These are phyloP conservation scores for Helenozyma rhizophorensis DNA, from an alignment of 805 yeast genomes.

Conservation along the genomic window DNA sequence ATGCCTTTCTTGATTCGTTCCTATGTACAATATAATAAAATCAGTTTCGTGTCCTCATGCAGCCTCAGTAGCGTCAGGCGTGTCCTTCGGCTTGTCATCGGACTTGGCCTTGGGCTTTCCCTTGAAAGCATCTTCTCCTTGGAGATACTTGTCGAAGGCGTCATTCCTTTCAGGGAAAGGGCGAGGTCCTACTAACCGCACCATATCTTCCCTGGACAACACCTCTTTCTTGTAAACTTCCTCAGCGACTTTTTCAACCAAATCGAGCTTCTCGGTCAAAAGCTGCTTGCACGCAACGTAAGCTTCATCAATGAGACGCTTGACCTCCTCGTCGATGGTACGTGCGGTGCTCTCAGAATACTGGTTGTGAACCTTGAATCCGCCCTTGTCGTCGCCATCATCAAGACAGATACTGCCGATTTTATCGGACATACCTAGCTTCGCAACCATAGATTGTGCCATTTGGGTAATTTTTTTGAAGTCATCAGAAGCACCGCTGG, in stretches of 20 bases:
- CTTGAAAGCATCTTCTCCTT: constrained; percentile 40
- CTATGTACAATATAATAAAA: too few relatives aligned
- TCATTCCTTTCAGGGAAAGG: constrained; percentile 78
- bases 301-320: constrained; percentile 70
- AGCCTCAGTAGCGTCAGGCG: too few relatives aligned
- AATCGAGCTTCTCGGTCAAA: constrained; percentile 52
- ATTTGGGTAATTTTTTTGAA: constrained; percentile 92
- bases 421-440: constrained; percentile 84
- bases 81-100: neutral
- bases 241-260: constrained; percentile 70
- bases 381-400: constrained; percentile 51
- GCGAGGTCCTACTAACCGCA: constrained; percentile 68
- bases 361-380: constrained; percentile 65
- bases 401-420: constrained; percentile 83
- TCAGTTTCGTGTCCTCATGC: too few relatives aligned
- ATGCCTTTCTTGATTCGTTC: too few relatives aligned
- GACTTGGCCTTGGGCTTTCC: constrained; percentile 22
- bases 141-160: constrained; percentile 86
- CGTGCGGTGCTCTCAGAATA: constrained; percentile 85
- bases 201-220: constrained; percentile 78
- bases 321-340: constrained; percentile 77
- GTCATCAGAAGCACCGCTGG: constrained; percentile 95
- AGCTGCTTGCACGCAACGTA: constrained; percentile 67
- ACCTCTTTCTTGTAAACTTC: constrained; percentile 69
- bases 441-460: constrained; percentile 90